Evolutionary conservation across 2,329 filamentous ascomycete species (phyloP).

Genomic region (Aspergillus neotritici): DNA sequence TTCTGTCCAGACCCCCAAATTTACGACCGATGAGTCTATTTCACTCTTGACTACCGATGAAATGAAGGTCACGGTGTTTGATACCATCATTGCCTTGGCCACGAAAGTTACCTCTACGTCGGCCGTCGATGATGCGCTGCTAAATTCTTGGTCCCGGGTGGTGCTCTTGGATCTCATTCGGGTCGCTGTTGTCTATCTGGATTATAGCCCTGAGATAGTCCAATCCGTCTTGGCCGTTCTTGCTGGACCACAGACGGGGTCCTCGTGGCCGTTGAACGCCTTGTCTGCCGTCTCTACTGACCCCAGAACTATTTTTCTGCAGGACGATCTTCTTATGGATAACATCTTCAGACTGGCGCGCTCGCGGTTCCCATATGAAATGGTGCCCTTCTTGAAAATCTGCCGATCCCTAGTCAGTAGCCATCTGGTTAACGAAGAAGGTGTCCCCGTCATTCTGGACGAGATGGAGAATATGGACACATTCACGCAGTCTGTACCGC

Average conservation of each 20-base stretch:
- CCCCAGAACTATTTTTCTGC: constrained; percentile 50
- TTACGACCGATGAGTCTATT: constrained; percentile 44
- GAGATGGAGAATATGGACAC: constrained; percentile 64
- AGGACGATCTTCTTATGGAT: constrained; percentile 53
- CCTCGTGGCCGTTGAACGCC: constrained; percentile 13
- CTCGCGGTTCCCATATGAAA: constrained; percentile 79
- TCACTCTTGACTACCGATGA: constrained; percentile 43
- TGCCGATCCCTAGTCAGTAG: constrained; percentile 58
- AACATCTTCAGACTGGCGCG: constrained; percentile 62
- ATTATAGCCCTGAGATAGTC: constrained; percentile 68
- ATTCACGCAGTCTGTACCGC: constrained; percentile 72
- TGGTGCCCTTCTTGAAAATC: constrained; percentile 68
- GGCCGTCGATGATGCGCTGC: constrained; percentile 46
- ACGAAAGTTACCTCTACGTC: constrained; percentile 44
- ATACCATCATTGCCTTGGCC: constrained; percentile 42
- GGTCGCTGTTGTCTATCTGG: constrained; percentile 59
- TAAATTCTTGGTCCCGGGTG: constrained; percentile 58
- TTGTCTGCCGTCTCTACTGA: constrained; percentile 22
- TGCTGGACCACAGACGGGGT: constrained; percentile 34
- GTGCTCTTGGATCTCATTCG: constrained; percentile 66
- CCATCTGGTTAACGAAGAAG: constrained; percentile 40
- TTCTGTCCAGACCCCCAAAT: constrained; percentile 34
- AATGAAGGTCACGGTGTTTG: constrained; percentile 45
- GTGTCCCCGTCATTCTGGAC: constrained; percentile 53
- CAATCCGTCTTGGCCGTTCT: constrained; percentile 61